Base-by-base conservation (phyloP, 2,329 filamentous ascomycete species). In the Neonectria ditissima region DNA sequence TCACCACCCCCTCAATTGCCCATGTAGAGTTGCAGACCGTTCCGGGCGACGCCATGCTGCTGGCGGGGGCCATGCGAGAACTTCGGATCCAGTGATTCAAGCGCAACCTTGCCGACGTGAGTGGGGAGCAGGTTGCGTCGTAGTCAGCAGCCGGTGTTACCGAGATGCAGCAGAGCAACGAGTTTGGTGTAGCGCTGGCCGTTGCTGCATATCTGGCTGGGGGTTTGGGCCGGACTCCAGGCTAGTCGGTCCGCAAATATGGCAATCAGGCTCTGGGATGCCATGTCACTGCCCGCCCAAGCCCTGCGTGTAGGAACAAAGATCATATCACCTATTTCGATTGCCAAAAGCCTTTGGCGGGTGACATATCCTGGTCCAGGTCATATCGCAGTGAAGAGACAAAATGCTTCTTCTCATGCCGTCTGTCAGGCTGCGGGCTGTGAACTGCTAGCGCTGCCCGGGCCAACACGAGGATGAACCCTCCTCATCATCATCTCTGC, bases 11-110 rank as follows among this genome's bases (percentile, higher is more conserved):
- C 50, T 58, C 60, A 48, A 50, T 55, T 53, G 34, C 3, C 41
- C 47, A 54, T 63, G 60, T 34, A 54, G 48, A 43, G 37, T 41
- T 41, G 37, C 41, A 43, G 24, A 32, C 47, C 24, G 28, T 41
- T 50, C 37, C 48, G 50, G 32, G 16, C 32, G 41, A 50, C 59
- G 48, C 55, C 53, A 53, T 53, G 28, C 54, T 50, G 52, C 55
- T 54, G 60, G 55, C 43, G 55, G 44, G 59, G n/a, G 52, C 28
- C 26, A 56, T 51, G 51, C 45, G 41, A 24, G 45, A 44, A 14
- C 26, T 61, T 55, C 52, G 58, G 58, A 39, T 61, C 53, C 59
- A 53, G 45, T 47, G 28, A 28, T 22, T 37, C 30, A 56, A 45
- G 9, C 8, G 22, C 20, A 50, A 26, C 55, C 37, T 39, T 18